Evolutionary conservation across 2,329 filamentous ascomycete genomes (phyloP).

Genomic region (Herpotrichia juniperi): DNA sequence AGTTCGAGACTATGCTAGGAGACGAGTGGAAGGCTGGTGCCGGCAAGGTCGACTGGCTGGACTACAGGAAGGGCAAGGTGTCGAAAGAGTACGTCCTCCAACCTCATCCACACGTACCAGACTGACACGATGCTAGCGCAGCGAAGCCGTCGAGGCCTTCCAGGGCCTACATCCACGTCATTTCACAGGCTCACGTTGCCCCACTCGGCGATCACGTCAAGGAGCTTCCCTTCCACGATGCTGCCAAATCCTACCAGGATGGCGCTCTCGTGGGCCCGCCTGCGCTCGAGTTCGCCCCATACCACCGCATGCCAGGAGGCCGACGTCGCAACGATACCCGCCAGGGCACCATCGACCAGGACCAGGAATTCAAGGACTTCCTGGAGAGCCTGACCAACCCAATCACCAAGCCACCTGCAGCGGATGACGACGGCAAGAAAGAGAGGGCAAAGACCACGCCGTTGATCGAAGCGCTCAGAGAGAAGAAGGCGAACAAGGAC

Average conservation of each 20-base stretch:
- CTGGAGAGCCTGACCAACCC: conserved; percentile 84
- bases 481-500: conserved; percentile 83
- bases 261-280: conserved; percentile 79
- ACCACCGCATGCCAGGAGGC: conserved; percentile 78
- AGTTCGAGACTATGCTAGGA: conserved; percentile 76
- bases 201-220: conserved; percentile 74
- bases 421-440: conserved; percentile 60
- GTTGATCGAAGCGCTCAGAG: conserved; percentile 84
- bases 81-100: conserved; percentile 74
- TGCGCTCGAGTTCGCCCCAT: conserved; percentile 79
- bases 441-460: conserved; percentile 82
- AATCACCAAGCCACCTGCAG: conserved; percentile 59
- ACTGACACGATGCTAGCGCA: conserved; percentile 26
- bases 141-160: conserved; percentile 84
- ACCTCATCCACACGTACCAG: not conserved
- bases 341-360: conserved; percentile 95
- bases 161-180: conserved; percentile 81
- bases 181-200: conserved; percentile 71
- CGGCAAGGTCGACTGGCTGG: conserved; percentile 84
- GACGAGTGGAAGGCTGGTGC: conserved; percentile 81
- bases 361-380: conserved; percentile 94
- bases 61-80: conserved; percentile 75
- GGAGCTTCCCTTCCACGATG: conserved; percentile 76
- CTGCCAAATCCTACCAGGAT: conserved; percentile 75
- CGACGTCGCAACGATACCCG: conserved; percentile 80